Percentiles rank a stretch among this genome's conserved stretches.
phyloP scores from a whole-genome alignment of 1,284 basidiomycete species.

The Heterobasidion annosum region DNA sequence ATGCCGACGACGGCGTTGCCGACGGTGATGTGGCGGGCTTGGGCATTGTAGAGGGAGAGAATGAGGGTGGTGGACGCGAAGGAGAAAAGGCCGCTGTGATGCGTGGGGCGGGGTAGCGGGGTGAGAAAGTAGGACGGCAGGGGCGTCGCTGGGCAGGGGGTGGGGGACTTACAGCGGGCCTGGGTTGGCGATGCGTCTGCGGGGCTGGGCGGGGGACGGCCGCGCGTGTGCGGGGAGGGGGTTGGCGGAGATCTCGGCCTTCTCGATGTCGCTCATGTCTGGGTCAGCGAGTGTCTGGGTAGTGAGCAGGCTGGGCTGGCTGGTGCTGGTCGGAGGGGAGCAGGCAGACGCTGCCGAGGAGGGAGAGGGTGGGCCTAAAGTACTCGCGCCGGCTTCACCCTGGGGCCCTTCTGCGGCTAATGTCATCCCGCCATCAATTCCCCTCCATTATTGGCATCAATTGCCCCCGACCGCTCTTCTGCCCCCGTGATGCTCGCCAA shows the following conservation, averaged over 20 bases:
- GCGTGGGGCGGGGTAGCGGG: background rate
- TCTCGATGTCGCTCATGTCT: slow-evolving; percentile 2
- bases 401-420: background rate
- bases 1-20: slow-evolving; percentile 81
- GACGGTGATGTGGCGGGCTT: slow-evolving; percentile 36
- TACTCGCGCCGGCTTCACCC: background rate
- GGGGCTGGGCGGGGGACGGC: background rate
- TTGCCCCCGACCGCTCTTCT: background rate
- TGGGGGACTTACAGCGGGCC: slow-evolving; percentile 34
- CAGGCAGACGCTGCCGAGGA: too few species aligned
- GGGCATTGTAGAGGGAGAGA: slow-evolving; percentile 57
- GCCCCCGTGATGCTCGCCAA: slow-evolving; percentile 40
- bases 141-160: background rate
- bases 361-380: too few species aligned
- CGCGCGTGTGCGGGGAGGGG: background rate
- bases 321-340: too few species aligned
- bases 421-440: background rate
- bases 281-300: background rate
- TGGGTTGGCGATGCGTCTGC: slow-evolving; percentile 35
- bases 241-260: background rate
- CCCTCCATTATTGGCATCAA: background rate
- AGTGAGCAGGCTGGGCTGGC: too few species aligned
- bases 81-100: slow-evolving; percentile 51
- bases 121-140: background rate
- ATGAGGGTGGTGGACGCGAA: slow-evolving; percentile 72